Evolutionary conservation across 148 eudicot genomes (phyloP), one percentile per base, ranked within the genome.

Genomic region (Pouteria glomerata): DNA sequence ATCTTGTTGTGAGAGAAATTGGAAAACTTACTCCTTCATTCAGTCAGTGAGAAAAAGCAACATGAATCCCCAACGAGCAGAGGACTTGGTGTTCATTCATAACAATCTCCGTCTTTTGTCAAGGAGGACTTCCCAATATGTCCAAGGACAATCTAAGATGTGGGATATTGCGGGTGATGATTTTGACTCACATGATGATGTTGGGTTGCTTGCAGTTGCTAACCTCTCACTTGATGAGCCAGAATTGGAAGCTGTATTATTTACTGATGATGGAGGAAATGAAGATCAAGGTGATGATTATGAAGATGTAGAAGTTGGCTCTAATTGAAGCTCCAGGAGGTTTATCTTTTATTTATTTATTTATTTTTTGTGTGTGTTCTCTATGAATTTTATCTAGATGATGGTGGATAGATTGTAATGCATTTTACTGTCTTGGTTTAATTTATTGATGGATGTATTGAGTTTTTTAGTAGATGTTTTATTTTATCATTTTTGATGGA

Each of bases 21-120:
- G 66, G 66, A 63, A 34, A 0, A 34, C 66, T 35, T 63, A n/a
- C 47, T 63, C 66, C 15, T 63, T 63, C n/a, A 11, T 63, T 8
- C 66, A 63, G 5, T 63, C 27, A 1, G 12, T 50, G 53, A 56
- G 15, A 26, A 56, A 12, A 10, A 56, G 6, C 63, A 31, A 29
- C 4, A 27, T 58, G 63, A 34, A 47, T 4, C 13, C 29, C 1
- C 24, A 37, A 21, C 14, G 48, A 2, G 66, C 66, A 0, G 27
- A 35, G 7, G 47, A 63, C 47, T 63, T 39, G 66, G 24, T 63
- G 16, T 63, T 63, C 27, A 30, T 63, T n/a, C 66, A 63, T 37
- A 35, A 7, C 23, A 34, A 34, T 21, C 29, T 39, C 0, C 44
- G 47, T 11, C 66, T 34, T 4, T 11, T 63, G 0, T 30, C 63